phyloP scores from a whole-genome alignment of 345 rosid genomes.

The Diplotaxis tenuifolia region DNA sequence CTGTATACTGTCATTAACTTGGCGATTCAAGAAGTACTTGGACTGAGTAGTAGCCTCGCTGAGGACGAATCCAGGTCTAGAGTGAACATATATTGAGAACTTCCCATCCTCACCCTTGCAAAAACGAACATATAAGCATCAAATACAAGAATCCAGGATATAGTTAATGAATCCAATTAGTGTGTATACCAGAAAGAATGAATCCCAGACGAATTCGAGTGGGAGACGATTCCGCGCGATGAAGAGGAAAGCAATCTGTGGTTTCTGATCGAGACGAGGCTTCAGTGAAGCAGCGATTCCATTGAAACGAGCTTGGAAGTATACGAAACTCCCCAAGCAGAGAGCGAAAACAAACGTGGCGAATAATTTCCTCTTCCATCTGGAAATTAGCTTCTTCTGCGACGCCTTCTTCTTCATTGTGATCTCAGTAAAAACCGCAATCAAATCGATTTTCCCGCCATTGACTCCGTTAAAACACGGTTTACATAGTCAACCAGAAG shows the following conservation, averaged over 20 bases:
- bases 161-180: background rate
- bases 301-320: constrained; percentile 62
- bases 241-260: constrained; percentile 81
- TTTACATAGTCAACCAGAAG: constrained; percentile 15
- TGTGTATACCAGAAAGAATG: constrained; percentile 63
- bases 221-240: constrained; percentile 87
- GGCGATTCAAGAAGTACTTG: constrained; percentile 62
- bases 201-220: constrained; percentile 82
- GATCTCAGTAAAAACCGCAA: background rate
- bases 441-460: constrained; percentile 37
- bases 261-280: constrained; percentile 41
- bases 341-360: constrained; percentile 45
- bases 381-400: constrained; percentile 48
- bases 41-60: constrained; percentile 84
- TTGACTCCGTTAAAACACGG: background rate
- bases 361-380: constrained; percentile 71
- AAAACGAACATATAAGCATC: background rate
- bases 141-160: background rate
- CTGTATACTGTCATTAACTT: constrained; percentile 90
- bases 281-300: constrained; percentile 48
- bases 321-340: constrained; percentile 54
- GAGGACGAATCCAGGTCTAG: constrained; percentile 90
- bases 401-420: constrained; percentile 68
- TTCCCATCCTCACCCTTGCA: constrained; percentile 73
- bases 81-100: constrained; percentile 84